phyloP scores from a whole-genome alignment of 1,284 basidiomycete species.

The Apiotrichum gracile region DNA sequence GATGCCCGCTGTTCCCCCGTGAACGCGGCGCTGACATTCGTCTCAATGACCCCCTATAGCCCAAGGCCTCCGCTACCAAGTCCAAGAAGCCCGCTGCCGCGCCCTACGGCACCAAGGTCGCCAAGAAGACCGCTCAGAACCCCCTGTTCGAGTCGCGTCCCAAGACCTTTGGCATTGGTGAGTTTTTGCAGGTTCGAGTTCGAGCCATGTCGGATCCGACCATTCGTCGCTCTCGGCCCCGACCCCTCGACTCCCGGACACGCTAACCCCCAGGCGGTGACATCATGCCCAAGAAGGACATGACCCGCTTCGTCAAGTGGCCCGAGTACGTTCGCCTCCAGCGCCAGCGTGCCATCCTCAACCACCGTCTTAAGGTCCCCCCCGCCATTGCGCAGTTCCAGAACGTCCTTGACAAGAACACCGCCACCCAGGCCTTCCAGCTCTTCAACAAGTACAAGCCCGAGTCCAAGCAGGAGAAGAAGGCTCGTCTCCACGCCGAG shows the following conservation, averaged over 20 bases:
- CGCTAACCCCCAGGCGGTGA: conserved; percentile 68
- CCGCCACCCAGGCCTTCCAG: conserved; percentile 96
- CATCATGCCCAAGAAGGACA: conserved; percentile 81
- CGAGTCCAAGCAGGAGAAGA: conserved; percentile 88
- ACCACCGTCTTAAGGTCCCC: conserved; percentile 97
- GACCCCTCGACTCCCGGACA: no score
- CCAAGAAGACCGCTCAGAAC: conserved; percentile 79
- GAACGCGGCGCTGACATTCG: conserved; percentile 32
- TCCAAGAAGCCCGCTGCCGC: conserved; percentile 48
- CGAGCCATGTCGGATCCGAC: not conserved
- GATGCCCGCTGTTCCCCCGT: conserved; percentile 24
- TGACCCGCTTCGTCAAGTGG: conserved; percentile 99
- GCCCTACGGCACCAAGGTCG: conserved; percentile 60
- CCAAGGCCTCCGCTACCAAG: conserved; percentile 48
- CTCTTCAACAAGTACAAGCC: conserved; percentile 83
- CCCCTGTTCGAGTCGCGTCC: conserved; percentile 88
- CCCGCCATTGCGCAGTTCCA: conserved; percentile 97
- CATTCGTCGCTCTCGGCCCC: not conserved
- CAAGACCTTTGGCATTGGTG: conserved; percentile 94
- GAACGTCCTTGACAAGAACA: conserved; percentile 99
- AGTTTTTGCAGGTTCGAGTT: conserved; percentile 24
- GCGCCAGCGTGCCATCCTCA: conserved; percentile 96
- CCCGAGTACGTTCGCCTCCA: conserved; percentile 98
- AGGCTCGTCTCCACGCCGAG: conserved; percentile 82
- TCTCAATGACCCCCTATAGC: conserved; percentile 48